Conservation (phyloP, 2,329 filamentous ascomycete species). For the Conoideocrella luteorostrata region DNA sequence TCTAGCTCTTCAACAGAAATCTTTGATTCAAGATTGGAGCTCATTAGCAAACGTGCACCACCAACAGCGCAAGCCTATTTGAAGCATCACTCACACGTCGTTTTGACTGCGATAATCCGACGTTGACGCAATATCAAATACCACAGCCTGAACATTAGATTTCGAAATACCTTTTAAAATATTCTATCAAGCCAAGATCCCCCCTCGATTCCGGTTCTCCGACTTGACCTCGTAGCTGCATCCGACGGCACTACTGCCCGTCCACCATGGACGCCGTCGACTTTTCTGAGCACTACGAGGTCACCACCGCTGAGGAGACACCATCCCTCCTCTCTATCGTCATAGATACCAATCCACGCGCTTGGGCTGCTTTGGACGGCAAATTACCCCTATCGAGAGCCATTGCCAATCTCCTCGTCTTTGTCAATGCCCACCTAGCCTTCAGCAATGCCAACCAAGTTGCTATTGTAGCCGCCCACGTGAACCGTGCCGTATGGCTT, state of each 20-base stretch:
- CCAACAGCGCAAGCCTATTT: no score
- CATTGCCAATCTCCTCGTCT: slow-evolving; percentile 84
- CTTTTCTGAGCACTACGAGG: slow-evolving; percentile 55
- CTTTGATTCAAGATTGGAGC: no score
- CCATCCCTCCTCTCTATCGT: slow-evolving; percentile 86
- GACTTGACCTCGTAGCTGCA: slow-evolving; percentile 27
- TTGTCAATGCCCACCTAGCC: slow-evolving; percentile 92
- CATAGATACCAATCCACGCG: slow-evolving; percentile 92
- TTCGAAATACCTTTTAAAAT: no score
- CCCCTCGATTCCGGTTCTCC: no score
- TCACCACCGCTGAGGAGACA: slow-evolving; percentile 46
- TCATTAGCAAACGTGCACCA: no score
- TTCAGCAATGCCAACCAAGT: slow-evolving; percentile 92
- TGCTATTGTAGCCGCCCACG: slow-evolving; percentile 84
- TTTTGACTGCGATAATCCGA: no score
- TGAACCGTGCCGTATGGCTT: slow-evolving; percentile 79
- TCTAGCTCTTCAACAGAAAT: no score
- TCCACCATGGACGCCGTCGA: slow-evolving; percentile 47
- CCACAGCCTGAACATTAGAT: no score
- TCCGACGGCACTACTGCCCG: slow-evolving; percentile 13
- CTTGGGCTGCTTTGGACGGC: slow-evolving; percentile 74
- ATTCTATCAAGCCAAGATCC: no score
- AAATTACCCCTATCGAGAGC: slow-evolving; percentile 76
- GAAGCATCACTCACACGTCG: no score
- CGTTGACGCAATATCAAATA: no score